phyloP scores from a whole-genome alignment of 345 rosid species.

The Melaleuca alternifolia region DNA sequence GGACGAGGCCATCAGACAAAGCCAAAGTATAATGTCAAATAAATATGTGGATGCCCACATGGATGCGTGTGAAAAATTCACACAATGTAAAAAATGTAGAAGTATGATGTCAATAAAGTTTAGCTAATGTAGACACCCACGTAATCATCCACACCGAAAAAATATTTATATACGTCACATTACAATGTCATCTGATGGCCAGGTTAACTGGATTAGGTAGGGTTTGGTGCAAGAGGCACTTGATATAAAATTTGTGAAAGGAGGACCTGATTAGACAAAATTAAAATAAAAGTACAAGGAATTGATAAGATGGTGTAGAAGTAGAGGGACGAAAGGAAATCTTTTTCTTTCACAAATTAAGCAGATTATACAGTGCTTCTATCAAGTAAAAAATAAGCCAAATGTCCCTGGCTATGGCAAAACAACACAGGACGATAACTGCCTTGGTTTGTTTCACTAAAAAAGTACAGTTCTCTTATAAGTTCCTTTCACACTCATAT shows the following conservation, averaged over 20 bases:
- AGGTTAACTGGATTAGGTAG: background rate
- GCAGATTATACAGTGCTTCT: background rate
- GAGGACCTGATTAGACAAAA: background rate
- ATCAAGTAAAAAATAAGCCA: background rate
- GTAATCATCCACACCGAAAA: fast-evolving
- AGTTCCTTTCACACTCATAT: background rate
- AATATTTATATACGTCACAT: fast-evolving
- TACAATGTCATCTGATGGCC: fast-evolving
- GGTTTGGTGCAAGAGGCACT: background rate
- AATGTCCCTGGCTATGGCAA: background rate
- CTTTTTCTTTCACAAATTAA: background rate
- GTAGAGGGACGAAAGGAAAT: background rate
- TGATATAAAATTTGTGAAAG: background rate
- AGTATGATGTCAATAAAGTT: background rate
- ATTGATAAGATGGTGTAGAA: background rate
- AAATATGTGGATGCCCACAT: background rate
- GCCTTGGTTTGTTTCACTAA: background rate
- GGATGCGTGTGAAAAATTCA: background rate
- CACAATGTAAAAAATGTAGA: fast-evolving
- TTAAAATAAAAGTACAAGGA: background rate
- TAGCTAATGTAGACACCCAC: background rate
- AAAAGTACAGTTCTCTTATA: background rate
- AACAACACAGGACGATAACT: background rate
- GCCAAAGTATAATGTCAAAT: background rate
- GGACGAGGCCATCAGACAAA: background rate